Percentiles rank a stretch among this genome's conserved stretches.
Evolutionary conservation across 306 rosid species (phyloP).

Genomic region (Phaseolus lunatus): DNA sequence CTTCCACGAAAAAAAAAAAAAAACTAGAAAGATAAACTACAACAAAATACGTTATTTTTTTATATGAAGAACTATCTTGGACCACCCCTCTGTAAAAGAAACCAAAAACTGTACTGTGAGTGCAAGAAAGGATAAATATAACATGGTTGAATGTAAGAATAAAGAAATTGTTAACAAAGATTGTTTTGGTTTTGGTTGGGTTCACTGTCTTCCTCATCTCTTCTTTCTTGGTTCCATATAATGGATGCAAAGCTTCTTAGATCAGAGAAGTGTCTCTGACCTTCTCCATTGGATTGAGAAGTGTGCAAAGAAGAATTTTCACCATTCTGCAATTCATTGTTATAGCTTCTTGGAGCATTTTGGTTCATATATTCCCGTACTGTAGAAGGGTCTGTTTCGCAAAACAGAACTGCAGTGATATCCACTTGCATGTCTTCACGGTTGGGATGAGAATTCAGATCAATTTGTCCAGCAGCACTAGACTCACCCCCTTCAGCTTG

Average conservation of each 20-base stretch:
- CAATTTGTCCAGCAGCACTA: conserved; percentile 69
- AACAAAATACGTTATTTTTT: conserved; percentile 42
- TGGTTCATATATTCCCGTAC: conserved; percentile 48
- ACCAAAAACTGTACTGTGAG: conserved; percentile 44
- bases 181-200: conserved; percentile 56
- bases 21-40: conserved; percentile 20
- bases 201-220: conserved; percentile 48
- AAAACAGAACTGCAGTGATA: conserved; percentile 44
- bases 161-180: conserved; percentile 35
- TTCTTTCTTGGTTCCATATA: conserved; percentile 57
- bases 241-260: conserved; percentile 54
- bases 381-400: conserved; percentile 40
- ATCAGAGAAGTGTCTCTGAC: conserved; percentile 54
- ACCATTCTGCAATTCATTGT: conserved; percentile 48
- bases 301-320: conserved; percentile 47
- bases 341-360: conserved; percentile 49
- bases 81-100: conserved; percentile 41
- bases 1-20: conserved; percentile 6
- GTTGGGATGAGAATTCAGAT: conserved; percentile 76
- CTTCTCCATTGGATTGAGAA: conserved; percentile 53
- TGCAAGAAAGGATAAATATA: conserved; percentile 22
- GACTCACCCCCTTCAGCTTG: conserved; percentile 58
- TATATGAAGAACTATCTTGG: conserved; percentile 40
- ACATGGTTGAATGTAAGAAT: conserved; percentile 1
- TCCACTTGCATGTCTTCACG: conserved; percentile 66